phyloP scores from a whole-genome alignment of 371 early-diverging fungal species.

The Chytridium lagenaria region DNA sequence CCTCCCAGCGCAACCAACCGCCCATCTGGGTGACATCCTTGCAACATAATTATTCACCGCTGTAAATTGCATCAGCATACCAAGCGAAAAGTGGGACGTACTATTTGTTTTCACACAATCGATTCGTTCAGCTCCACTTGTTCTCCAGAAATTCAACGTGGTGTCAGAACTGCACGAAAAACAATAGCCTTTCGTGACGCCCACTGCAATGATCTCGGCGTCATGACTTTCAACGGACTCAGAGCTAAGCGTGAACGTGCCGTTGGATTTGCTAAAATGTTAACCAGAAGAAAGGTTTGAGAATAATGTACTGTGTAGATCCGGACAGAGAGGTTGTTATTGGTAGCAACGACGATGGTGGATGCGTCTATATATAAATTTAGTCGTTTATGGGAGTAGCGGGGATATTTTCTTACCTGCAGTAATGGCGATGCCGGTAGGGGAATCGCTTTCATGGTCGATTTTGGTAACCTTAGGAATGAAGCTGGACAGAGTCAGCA shows the following conservation, averaged over 20 bases:
- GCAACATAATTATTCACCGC: slow-evolving; percentile 6
- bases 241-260: neutral
- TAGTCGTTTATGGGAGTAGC: no score
- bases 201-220: neutral
- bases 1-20: neutral
- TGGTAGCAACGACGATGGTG: neutral
- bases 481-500: neutral
- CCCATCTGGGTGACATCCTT: neutral
- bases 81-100: neutral
- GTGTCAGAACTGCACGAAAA: slow-evolving; percentile 3
- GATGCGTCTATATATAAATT: neutral
- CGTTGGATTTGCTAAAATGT: neutral
- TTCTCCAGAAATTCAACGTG: slow-evolving; percentile 17
- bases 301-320: neutral
- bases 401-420: neutral
- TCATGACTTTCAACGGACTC: neutral
- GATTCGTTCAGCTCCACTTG: neutral
- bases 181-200: neutral
- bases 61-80: neutral
- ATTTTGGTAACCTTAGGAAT: slow-evolving; percentile 9
- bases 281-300: no score
- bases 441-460: slow-evolving; percentile 7
- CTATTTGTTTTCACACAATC: slow-evolving; percentile 6
- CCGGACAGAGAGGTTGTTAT: neutral
- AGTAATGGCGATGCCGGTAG: neutral